Conservation (phyloP, 192 early-diverging fungal species). For the Phycomyces blakesleeanus region DNA sequence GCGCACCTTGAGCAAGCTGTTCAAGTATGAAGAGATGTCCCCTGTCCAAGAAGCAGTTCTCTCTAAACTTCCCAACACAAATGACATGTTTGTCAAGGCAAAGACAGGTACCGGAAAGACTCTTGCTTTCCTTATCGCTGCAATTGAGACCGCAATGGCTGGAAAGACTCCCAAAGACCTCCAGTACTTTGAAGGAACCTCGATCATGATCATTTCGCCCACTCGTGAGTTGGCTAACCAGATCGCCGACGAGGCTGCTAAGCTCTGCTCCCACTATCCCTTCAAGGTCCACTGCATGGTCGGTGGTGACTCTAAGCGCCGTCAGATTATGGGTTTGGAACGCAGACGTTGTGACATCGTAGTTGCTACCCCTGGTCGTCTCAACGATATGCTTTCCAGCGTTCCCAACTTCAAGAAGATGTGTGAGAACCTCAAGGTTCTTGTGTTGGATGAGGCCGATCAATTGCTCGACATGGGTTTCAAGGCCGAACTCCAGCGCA, state of each 20-base stretch:
- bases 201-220: conserved; percentile 78
- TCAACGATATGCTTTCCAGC: conserved; percentile 68
- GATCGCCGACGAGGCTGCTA: conserved; percentile 72
- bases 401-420: conserved; percentile 57
- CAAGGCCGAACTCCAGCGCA: conserved; percentile 75
- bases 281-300: conserved; percentile 71
- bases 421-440: conserved; percentile 49
- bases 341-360: conserved; percentile 73
- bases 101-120: conserved; percentile 99
- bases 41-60: conserved; percentile 85
- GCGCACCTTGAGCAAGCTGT: conserved; percentile 54
- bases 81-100: conserved; percentile 89
- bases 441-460: conserved; percentile 96
- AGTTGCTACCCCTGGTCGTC: conserved; percentile 93
- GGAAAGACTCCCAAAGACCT: conserved; percentile 39
- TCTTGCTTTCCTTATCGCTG: conserved; percentile 88
- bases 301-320: conserved; percentile 66
- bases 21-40: conserved; percentile 77
- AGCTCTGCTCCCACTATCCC: conserved; percentile 53
- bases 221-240: conserved; percentile 90
- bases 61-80: conserved; percentile 58
- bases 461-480: conserved; percentile 94
- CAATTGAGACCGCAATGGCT: conserved; percentile 62
- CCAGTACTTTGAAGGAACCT: conserved; percentile 48
- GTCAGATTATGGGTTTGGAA: conserved; percentile 48